These are phyloP conservation scores for Rubroboletus pulcherrimus DNA, from an alignment of 768 basidiomycete genomes.

Conservation along the genomic window DNA sequence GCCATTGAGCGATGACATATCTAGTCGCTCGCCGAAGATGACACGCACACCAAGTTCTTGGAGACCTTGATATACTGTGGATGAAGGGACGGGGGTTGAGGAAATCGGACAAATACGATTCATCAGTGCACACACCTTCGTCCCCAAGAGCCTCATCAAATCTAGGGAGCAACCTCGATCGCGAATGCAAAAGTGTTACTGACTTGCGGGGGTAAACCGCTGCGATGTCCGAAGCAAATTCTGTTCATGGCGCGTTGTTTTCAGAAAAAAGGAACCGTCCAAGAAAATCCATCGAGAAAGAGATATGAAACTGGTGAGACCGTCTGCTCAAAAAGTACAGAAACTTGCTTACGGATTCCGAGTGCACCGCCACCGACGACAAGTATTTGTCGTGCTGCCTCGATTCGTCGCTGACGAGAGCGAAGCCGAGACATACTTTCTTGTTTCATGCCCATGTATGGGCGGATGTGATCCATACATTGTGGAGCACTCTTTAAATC, in stretches of 20 bases:
- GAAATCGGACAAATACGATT: background rate
- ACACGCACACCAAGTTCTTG: conserved; percentile 44
- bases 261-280: background rate
- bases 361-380: conserved; percentile 73
- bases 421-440: conserved; percentile 51
- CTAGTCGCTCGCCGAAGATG: conserved; percentile 53
- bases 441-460: conserved; percentile 42
- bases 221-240: conserved; percentile 62
- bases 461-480: background rate
- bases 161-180: conserved; percentile 47
- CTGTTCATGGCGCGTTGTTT: conserved; percentile 28
- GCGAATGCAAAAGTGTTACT: conserved; percentile 61
- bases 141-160: conserved; percentile 52
- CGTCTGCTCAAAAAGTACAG: background rate
- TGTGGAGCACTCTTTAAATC: background rate
- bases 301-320: background rate
- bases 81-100: background rate
- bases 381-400: conserved; percentile 47
- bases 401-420: conserved; percentile 46
- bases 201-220: conserved; percentile 47
- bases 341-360: conserved; percentile 54
- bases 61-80: conserved; percentile 28
- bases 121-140: conserved; percentile 38
- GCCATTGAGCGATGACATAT: conserved; percentile 35
- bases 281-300: background rate